phyloP scores from a whole-genome alignment of 371 early-diverging fungal species.

The Thermomucor indicae-seudaticae region DNA sequence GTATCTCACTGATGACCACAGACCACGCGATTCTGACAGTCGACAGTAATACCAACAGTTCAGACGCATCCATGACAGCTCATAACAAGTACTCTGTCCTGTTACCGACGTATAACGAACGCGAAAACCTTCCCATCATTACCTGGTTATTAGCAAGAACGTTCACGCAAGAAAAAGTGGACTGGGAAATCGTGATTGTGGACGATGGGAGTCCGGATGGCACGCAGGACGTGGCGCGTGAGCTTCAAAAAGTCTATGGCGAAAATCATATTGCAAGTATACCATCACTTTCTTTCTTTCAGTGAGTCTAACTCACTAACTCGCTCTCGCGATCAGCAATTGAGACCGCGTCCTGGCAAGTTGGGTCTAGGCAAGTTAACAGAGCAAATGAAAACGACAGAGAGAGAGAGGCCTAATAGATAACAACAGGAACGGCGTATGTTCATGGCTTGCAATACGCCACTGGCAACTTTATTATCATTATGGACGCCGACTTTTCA shows the following conservation, averaged over 20 bases:
- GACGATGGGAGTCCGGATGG: slow-evolving; percentile 99
- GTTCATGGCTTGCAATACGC: slow-evolving; percentile 93
- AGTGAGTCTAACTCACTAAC: not conserved
- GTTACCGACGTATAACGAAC: slow-evolving; percentile 99
- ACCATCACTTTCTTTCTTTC: not conserved
- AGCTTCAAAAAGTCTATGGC: slow-evolving; percentile 84
- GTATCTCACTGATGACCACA: slow-evolving; percentile 6
- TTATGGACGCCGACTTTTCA: slow-evolving; percentile 99
- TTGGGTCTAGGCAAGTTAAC: slow-evolving; percentile 72
- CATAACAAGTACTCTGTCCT: slow-evolving; percentile 88
- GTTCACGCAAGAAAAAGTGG: slow-evolving; percentile 76
- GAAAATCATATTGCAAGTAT: slow-evolving; percentile 80
- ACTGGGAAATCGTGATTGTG: slow-evolving; percentile 97
- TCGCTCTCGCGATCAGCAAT: slow-evolving; percentile 37
- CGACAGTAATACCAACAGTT: slow-evolving; percentile 15
- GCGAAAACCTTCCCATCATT: slow-evolving; percentile 95
- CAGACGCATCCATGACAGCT: slow-evolving; percentile 22
- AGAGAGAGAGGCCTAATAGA: too few relatives aligned
- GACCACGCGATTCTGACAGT: slow-evolving; percentile 41
- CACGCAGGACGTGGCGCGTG: slow-evolving; percentile 90
- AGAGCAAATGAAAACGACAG: not conserved
- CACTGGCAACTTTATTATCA: slow-evolving; percentile 92
- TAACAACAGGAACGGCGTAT: slow-evolving; percentile 99
- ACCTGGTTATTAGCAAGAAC: slow-evolving; percentile 86
- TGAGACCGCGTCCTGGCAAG: slow-evolving; percentile 94